Conservation (phyloP, 2,329 filamentous ascomycete species). For the Didymella arachidicola region DNA sequence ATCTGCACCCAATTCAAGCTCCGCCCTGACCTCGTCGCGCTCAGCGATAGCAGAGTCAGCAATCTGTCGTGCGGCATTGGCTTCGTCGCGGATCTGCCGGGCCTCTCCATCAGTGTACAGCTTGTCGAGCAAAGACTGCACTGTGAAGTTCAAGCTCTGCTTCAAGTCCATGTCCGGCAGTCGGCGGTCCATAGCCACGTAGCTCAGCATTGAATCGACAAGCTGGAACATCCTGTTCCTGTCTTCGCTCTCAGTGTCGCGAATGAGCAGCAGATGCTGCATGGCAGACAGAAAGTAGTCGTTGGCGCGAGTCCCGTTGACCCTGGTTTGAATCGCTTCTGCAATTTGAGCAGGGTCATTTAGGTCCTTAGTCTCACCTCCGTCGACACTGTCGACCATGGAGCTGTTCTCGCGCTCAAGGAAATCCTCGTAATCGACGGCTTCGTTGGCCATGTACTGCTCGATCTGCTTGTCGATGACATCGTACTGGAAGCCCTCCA, state of each 20-base stretch:
- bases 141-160: constrained; percentile 96
- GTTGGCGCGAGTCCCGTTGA: constrained; percentile 83
- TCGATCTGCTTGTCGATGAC: constrained; percentile 98
- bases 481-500: constrained; percentile 98
- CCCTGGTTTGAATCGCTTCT: constrained; percentile 86
- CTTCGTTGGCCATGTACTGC: constrained; percentile 89
- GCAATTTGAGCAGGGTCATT: constrained; percentile 93
- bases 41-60: constrained; percentile 96
- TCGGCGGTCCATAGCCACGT: constrained; percentile 96
- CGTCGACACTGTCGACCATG: constrained; percentile 86
- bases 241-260: constrained; percentile 91
- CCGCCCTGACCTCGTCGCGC: constrained; percentile 89
- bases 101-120: constrained; percentile 96
- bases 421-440: constrained; percentile 97
- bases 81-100: constrained; percentile 88
- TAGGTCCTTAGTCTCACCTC: constrained; percentile 86
- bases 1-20: constrained; percentile 90
- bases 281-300: constrained; percentile 97
- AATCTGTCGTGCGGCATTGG: constrained; percentile 86
- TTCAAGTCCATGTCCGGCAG: constrained; percentile 97
- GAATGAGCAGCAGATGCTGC: constrained; percentile 92
- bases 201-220: constrained; percentile 98
- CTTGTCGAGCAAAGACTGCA: constrained; percentile 93
- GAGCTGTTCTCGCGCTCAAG: constrained; percentile 90
- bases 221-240: constrained; percentile 95